A percentile compares a stretch with the other conserved stretches of the same genome.
Conservation (phyloP, 495 filamentous ascomycete species). For the Neurospora sp. region DNA sequence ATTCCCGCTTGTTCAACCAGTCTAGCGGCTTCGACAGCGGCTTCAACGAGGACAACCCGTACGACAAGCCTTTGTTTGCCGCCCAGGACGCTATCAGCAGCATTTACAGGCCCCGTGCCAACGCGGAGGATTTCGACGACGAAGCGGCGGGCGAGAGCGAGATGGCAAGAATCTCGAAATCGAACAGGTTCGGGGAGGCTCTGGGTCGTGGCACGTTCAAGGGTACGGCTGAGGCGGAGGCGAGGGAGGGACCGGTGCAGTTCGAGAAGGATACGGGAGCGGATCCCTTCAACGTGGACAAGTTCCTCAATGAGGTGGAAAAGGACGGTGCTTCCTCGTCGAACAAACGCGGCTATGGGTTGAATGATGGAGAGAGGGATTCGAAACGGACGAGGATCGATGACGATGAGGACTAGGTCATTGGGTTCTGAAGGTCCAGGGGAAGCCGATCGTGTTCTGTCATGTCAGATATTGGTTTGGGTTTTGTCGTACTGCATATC, state of each 20-base stretch:
- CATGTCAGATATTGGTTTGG: not conserved
- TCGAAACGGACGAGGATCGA: conserved; percentile 74
- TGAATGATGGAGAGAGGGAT: conserved; percentile 64
- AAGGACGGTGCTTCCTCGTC: conserved; percentile 35
- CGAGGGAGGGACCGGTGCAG: conserved; percentile 83
- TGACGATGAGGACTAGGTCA: conserved; percentile 46
- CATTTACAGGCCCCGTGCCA: conserved; percentile 79
- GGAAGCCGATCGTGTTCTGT: not conserved
- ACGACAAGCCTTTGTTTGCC: conserved; percentile 95
- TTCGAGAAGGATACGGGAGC: conserved; percentile 84
- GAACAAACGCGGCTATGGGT: conserved; percentile 71
- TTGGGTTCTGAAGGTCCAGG: not conserved
- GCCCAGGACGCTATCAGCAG: conserved; percentile 91
- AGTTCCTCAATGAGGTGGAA: conserved; percentile 74
- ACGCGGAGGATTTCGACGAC: conserved; percentile 60
- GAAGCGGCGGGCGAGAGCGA: conserved; percentile 72
- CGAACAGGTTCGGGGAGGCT: conserved; percentile 68
- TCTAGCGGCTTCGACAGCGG: conserved; percentile 76
- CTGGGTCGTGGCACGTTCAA: conserved; percentile 87
- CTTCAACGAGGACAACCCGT: conserved; percentile 96
- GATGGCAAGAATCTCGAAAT: conserved; percentile 78
- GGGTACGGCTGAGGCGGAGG: conserved; percentile 80
- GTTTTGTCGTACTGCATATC: not conserved
- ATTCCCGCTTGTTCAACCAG: conserved; percentile 92
- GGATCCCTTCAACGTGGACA: conserved; percentile 89